Conservation (phyloP, 2,329 filamentous ascomycete genomes). For the Penicillium concentricum region DNA sequence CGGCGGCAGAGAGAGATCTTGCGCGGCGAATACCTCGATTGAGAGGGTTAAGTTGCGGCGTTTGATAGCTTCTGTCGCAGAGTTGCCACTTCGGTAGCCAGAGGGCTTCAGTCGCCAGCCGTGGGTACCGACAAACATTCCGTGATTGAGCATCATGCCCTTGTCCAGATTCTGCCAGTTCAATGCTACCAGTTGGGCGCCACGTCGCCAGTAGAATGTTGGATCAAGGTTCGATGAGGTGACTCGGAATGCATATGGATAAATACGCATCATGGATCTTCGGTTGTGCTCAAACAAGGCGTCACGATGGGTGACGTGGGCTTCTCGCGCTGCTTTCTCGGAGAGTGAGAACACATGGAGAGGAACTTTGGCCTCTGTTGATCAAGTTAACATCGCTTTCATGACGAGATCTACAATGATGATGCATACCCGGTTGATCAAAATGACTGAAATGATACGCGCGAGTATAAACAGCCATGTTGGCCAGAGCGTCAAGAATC, state of each 20-base stretch:
- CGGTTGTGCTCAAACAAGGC: conserved; percentile 79
- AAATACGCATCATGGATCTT: conserved; percentile 79
- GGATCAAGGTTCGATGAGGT: conserved; percentile 86
- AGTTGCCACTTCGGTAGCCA: conserved; percentile 59
- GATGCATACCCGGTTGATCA: conserved; percentile 59
- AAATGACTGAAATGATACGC: conserved; percentile 78
- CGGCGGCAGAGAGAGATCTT: conserved; percentile 68
- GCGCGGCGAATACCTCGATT: conserved; percentile 73
- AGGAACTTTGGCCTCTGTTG: conserved; percentile 51
- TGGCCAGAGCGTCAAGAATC: conserved; percentile 70
- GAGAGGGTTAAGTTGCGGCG: conserved; percentile 62
- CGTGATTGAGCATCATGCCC: conserved; percentile 94
- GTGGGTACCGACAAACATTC: conserved; percentile 77
- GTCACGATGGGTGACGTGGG: conserved; percentile 53
- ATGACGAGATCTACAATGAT: background rate
- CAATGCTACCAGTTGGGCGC: conserved; percentile 85
- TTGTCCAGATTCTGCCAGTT: conserved; percentile 93
- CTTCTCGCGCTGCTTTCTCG: conserved; percentile 65
- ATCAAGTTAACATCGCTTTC: background rate
- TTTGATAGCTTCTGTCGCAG: conserved; percentile 38
- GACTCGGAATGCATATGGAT: conserved; percentile 79
- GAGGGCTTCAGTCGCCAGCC: conserved; percentile 85
- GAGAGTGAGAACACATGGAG: conserved; percentile 65
- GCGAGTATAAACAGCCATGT: conserved; percentile 80
- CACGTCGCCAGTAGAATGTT: conserved; percentile 79